Conservation (phyloP, 768 basidiomycete species). For the Ephemerocybe angulata region DNA sequence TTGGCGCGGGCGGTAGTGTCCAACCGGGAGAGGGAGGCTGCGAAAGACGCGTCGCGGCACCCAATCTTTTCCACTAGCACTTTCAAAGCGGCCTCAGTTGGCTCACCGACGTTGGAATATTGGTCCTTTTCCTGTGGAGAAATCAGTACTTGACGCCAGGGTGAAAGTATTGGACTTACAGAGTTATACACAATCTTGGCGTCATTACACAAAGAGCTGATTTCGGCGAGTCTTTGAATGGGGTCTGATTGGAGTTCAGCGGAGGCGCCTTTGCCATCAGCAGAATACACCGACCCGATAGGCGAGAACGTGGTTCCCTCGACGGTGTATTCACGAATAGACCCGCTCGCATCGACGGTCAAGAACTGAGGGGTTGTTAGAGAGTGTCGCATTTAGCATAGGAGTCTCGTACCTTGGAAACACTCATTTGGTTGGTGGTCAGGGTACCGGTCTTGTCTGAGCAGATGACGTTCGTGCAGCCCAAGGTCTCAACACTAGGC, state of each 20-base stretch:
- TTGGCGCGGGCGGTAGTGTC: constrained; percentile 63
- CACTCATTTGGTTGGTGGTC: constrained; percentile 97
- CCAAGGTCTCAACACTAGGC: constrained; percentile 95
- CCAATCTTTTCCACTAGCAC: constrained; percentile 95
- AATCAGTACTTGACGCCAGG: neutral
- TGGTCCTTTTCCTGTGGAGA: constrained; percentile 63
- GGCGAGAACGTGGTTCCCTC: constrained; percentile 95
- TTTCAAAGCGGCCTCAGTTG: constrained; percentile 94
- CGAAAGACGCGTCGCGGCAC: constrained; percentile 56
- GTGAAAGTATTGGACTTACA: constrained; percentile 39
- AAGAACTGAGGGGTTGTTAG: constrained; percentile 54
- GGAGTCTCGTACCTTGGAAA: constrained; percentile 57
- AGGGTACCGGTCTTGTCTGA: constrained; percentile 97
- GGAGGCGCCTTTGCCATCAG: constrained; percentile 56
- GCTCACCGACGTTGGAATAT: constrained; percentile 89
- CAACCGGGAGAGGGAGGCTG: constrained; percentile 55
- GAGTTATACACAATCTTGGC: constrained; percentile 81
- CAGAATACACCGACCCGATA: constrained; percentile 63
- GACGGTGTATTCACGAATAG: constrained; percentile 67
- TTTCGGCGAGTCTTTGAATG: constrained; percentile 84
- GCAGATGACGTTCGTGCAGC: constrained; percentile 98
- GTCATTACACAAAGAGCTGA: constrained; percentile 92
- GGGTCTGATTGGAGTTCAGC: constrained; percentile 63
- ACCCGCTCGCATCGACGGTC: constrained; percentile 54
- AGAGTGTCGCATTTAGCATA: neutral